Evolutionary conservation across 352 stramenopile species (phyloP).

Genomic region (Vaucheria bursata): DNA sequence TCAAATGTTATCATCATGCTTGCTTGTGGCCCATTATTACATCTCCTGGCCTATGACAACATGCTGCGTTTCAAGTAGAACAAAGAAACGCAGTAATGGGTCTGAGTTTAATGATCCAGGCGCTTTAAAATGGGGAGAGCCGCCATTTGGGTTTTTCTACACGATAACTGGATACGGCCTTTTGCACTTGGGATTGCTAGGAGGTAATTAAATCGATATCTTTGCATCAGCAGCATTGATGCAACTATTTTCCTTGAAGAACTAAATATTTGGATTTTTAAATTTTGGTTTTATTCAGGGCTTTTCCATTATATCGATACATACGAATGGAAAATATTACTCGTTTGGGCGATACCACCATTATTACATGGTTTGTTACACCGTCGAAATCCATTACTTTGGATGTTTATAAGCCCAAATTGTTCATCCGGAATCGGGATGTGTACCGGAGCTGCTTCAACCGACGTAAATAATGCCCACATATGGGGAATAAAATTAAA

Average conservation of each 20-base stretch:
- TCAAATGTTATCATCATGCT: no score
- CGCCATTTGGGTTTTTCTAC: neutral
- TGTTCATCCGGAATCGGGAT: neutral
- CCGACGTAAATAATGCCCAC: neutral
- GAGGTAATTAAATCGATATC: neutral
- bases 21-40: no score
- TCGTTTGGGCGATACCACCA: neutral
- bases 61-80: no score
- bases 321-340: neutral
- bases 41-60: no score
- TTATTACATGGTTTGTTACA: slow-evolving; percentile 1
- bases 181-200: neutral
- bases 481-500: neutral
- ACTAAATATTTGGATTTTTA: no score
- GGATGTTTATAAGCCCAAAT: neutral
- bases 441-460: neutral
- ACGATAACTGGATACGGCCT: neutral
- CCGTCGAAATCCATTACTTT: neutral
- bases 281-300: no score
- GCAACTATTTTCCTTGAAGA: no score
- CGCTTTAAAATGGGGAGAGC: no score
- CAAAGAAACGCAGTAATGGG: no score
- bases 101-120: no score
- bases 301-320: neutral
- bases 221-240: no score